Base-by-base conservation (phyloP, 257 asterid species). In the Ocimum tenuiflorum region DNA sequence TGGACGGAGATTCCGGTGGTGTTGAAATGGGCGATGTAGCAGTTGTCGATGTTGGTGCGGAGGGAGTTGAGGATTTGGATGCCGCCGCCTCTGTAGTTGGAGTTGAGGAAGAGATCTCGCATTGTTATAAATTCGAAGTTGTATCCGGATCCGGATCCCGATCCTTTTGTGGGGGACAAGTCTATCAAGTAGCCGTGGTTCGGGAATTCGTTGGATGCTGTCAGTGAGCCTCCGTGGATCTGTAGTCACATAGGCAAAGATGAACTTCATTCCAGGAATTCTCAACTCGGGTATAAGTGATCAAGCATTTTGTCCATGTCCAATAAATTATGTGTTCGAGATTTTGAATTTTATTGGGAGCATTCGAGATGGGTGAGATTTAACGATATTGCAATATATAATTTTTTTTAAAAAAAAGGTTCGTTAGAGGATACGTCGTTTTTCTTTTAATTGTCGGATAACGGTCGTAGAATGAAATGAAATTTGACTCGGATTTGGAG, bases 211-310 rank as follows among this genome's bases (percentile, higher is more conserved):
- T 78, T 52, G 1, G 97, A 80, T 12, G 97, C 97, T 64, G 74
- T 92, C 8, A 92, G 65, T 20, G 99, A 76, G 20, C 99, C 99
- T 63, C 97, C 96, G 3, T 86, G 91, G 7, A 90, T 88, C 99
- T 94, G 83, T 60, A 45, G 53, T n/a, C 27, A 57, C 19, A 46
- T 12, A 27, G 4, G 31, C 31, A 27, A 27, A 49, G 3, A 0
- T 13, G 11, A 2, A 11, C 6, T 31, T 31, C 36, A 5, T 27
- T 31, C 7, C 36, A 24, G 4, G 4, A 24, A 24, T 24, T 24
- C 4, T 4, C 1, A 24, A 24, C 31, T 1, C 1, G 4, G 31
- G 31, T n/a, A n/a, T n/a, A n/a, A n/a, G n/a, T n/a, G n/a, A n/a
- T n/a, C n/a, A n/a, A n/a, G n/a, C n/a, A n/a, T n/a, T n/a, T n/a